Base-by-base conservation (phyloP, 2,329 filamentous ascomycete genomes). In the Didymellaceae sp. region DNA sequence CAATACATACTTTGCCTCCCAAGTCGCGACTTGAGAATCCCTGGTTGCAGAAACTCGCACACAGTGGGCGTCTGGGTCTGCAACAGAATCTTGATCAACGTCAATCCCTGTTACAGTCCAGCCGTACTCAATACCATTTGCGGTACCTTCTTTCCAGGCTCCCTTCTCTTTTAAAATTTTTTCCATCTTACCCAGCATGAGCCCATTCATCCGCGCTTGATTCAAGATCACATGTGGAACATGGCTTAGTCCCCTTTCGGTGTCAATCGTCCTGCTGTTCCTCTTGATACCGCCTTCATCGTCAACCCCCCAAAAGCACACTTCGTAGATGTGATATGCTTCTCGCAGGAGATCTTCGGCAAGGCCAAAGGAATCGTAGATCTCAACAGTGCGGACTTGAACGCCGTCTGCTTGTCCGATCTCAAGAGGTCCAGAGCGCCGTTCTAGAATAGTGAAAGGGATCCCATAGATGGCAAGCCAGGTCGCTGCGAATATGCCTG, bases 281-380 rank as follows among this genome's bases (percentile, higher is more conserved):
- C 69, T 59, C 43, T 69, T 66, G 48, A 86, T 83, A 1, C 67
- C 70, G 1, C 66, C 68, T 1, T 57, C 54, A 1, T 65, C 61
- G n/a, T 65, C 65, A 50, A 48, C 69, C 6, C 55, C 62, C 77
- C 77, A 79, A 54, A 79, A 79, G 7, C 75, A 75, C 14, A 88
- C 83, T 72, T 88, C 87, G 2, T 87, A 75, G 66, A 89, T 82
- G 60, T 86, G 85, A 62, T 87, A 87, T 2, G 82, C 79, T 59
- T 89, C 86, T 17, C 83, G 82, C 75, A 86, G 82, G 3, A 82
- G 77, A 7, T 81, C 77, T 52, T 89, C 82, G 1, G 77, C 83
- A 33, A 91, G 79, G 1, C 83, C 86, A 54, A 91, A 87, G 6
- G 82, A 84, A 59, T 91, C 86, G 46, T 90, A 83, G n/a, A 90